These are phyloP conservation scores for Suillus fuscotomentosus DNA, from an alignment of 768 basidiomycete genomes.

Conservation along the genomic window DNA sequence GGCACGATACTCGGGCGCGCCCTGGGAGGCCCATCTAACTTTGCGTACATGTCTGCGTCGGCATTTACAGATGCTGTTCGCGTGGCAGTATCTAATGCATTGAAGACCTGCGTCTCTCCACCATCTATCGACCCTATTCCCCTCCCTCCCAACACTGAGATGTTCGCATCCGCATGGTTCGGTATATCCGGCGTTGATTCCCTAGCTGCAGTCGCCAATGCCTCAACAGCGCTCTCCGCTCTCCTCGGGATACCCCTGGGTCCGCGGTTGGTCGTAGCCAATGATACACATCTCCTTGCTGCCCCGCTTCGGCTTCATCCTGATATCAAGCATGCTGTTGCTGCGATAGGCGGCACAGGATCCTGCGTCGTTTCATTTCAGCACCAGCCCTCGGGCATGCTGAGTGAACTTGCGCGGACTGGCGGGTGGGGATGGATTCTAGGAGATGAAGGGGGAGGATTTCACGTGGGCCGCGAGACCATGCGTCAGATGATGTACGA, in stretches of 20 bases:
- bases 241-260: constrained; percentile 60
- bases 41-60: constrained; percentile 70
- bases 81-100: constrained; percentile 52
- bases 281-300: constrained; percentile 85
- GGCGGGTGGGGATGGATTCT: constrained; percentile 87
- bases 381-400: constrained; percentile 34
- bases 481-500: constrained; percentile 64
- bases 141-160: constrained; percentile 36
- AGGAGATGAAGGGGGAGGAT: constrained; percentile 84
- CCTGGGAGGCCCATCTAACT: constrained; percentile 79
- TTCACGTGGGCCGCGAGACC: constrained; percentile 74
- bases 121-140: constrained; percentile 34
- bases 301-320: constrained; percentile 66
- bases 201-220: constrained; percentile 53
- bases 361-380: constrained; percentile 70
- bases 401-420: constrained; percentile 64
- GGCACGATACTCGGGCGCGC: constrained; percentile 69
- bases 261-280: constrained; percentile 59
- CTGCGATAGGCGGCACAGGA: constrained; percentile 81
- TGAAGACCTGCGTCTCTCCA: constrained; percentile 43
- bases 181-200: constrained; percentile 84
- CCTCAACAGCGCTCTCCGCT: constrained; percentile 52
- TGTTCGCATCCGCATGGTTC: constrained; percentile 76
- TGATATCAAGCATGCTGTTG: constrained; percentile 62
- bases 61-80: constrained; percentile 56